Evolutionary conservation across 2,329 filamentous ascomycete genomes (phyloP).

Genomic region (Sporothrix humicola): DNA sequence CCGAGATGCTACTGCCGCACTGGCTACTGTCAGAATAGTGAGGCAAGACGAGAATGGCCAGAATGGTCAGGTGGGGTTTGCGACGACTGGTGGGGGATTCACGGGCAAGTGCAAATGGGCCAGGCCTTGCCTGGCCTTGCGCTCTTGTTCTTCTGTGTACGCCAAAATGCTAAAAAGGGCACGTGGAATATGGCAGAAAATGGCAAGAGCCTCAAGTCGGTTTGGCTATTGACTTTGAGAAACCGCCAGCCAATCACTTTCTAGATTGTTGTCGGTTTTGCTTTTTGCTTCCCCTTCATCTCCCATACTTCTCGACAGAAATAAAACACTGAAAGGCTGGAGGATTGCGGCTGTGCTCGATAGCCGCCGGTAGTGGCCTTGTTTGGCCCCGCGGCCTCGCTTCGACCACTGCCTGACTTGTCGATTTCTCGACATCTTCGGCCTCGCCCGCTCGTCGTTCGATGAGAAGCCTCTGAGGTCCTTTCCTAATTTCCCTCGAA

Average conservation of each 20-base stretch:
- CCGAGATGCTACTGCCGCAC: neutral
- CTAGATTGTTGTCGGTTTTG: too few relatives aligned
- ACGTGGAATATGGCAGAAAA: too few relatives aligned
- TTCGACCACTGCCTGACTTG: neutral
- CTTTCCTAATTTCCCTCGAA: neutral
- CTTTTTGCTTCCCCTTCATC: neutral
- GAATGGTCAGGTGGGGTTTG: constrained; percentile 25
- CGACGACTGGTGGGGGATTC: constrained; percentile 4
- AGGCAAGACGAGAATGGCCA: constrained; percentile 2
- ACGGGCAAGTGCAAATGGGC: too few relatives aligned
- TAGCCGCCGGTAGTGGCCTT: constrained; percentile 23
- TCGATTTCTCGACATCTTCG: neutral
- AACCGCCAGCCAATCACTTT: neutral
- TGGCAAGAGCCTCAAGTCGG: too few relatives aligned
- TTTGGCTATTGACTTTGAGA: neutral
- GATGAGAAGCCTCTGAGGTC: neutral
- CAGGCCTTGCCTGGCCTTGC: neutral
- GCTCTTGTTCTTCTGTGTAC: neutral
- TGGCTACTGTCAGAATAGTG: neutral
- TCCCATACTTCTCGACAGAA: neutral
- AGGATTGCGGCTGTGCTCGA: constrained; percentile 21
- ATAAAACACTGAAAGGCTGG: neutral
- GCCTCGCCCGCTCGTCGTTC: neutral
- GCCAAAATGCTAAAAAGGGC: neutral
- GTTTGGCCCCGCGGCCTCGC: neutral